Conservation (phyloP, 2,329 filamentous ascomycete genomes). For the Trichoderma brevicompactum region DNA sequence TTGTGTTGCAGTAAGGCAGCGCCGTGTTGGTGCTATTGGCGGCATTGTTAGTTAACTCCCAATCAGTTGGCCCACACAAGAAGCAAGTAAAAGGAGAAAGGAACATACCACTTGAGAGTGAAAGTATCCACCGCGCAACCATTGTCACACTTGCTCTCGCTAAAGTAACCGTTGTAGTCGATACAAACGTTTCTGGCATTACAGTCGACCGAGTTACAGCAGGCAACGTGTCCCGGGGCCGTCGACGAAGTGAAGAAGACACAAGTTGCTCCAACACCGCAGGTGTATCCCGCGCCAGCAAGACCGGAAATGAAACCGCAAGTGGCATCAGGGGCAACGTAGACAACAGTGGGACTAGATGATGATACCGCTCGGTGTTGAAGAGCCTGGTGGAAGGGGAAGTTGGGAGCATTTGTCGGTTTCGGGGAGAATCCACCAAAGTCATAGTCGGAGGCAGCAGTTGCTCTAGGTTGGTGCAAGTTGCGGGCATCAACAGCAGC, state of each 20-base stretch:
- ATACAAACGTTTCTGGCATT: slow-evolving; percentile 45
- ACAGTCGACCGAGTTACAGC: slow-evolving; percentile 46
- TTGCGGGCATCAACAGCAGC: slow-evolving; percentile 41
- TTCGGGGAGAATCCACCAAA: slow-evolving; percentile 45
- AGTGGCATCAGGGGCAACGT: slow-evolving; percentile 55
- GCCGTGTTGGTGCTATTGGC: slow-evolving; percentile 42
- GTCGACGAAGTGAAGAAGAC: slow-evolving; percentile 45
- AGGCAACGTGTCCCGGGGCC: slow-evolving; percentile 47
- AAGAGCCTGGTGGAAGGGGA: slow-evolving; percentile 38
- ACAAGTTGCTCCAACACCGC: slow-evolving; percentile 44
- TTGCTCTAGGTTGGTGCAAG: slow-evolving; percentile 41
- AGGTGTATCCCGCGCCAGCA: slow-evolving; percentile 47
- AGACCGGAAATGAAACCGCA: slow-evolving; percentile 55
- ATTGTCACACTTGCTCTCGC: slow-evolving; percentile 46
- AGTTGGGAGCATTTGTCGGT: slow-evolving; percentile 48
- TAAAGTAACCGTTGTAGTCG: slow-evolving; percentile 43
- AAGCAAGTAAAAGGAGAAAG: neutral
- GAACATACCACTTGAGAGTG: slow-evolving; percentile 53
- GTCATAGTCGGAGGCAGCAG: slow-evolving; percentile 40
- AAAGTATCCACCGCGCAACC: slow-evolving; percentile 47
- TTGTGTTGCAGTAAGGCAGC: slow-evolving; percentile 51
- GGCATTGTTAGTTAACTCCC: slow-evolving; percentile 12
- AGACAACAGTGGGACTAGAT: slow-evolving; percentile 38
- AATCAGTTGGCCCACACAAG: neutral
- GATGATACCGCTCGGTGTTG: slow-evolving; percentile 32